These are phyloP conservation scores for Cladophialophora psammophila DNA, from an alignment of 2,329 filamentous ascomycete species.

Conservation along the genomic window DNA sequence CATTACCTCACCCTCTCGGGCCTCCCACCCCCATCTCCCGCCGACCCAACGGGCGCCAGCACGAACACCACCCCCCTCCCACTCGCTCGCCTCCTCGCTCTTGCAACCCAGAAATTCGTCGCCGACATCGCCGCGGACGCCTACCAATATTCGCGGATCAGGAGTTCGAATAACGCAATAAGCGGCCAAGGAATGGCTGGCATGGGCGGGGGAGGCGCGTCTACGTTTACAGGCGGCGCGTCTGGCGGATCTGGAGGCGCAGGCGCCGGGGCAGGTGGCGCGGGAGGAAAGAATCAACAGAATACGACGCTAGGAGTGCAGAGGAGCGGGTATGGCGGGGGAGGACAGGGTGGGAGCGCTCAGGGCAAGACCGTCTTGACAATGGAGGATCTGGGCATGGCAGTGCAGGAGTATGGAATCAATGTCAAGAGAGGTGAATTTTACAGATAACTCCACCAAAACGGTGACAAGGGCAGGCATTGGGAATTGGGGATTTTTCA, in stretches of 20 bases:
- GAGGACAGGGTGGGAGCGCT: constrained; percentile 79
- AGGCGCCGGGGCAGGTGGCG: constrained; percentile 52
- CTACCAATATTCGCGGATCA: constrained; percentile 96
- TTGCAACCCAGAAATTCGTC: constrained; percentile 99
- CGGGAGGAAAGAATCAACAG: constrained; percentile 59
- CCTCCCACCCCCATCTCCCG: constrained; percentile 86
- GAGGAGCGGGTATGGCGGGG: constrained; percentile 81
- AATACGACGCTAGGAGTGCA: constrained; percentile 72
- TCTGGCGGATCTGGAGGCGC: constrained; percentile 20
- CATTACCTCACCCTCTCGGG: constrained; percentile 98
- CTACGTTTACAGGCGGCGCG: constrained; percentile 36
- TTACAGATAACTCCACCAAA: constrained; percentile 69
- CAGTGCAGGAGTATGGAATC: constrained; percentile 95
- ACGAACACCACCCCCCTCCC: constrained; percentile 80
- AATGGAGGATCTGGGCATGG: constrained; percentile 99
- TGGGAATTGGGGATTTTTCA: background rate
- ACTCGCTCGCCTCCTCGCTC: constrained; percentile 88
- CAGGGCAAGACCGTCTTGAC: constrained; percentile 94
- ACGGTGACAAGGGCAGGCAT: background rate
- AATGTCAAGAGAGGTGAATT: constrained; percentile 98
- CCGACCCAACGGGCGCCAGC: constrained; percentile 73
- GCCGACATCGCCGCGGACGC: constrained; percentile 96
- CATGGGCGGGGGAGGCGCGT: constrained; percentile 45
- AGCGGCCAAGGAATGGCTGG: constrained; percentile 69
- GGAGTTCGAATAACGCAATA: constrained; percentile 94